Conservation (phyloP, 257 asterid genomes). For the Solanum dulcamara region DNA sequence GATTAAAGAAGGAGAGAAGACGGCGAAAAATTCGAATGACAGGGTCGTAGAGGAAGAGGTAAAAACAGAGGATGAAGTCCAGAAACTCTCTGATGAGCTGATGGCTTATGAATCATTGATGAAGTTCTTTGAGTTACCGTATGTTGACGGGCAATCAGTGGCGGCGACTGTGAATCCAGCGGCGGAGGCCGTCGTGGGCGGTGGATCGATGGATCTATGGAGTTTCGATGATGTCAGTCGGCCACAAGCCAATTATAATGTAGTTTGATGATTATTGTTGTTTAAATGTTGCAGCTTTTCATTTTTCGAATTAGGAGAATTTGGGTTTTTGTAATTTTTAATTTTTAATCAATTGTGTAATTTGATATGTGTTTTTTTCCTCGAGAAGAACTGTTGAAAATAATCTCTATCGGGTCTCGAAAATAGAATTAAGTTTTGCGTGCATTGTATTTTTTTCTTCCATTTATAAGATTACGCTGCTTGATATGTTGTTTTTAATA, state of each 20-base stretch:
- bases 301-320: background rate
- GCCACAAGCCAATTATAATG: background rate
- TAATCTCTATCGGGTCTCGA: too few relatives aligned
- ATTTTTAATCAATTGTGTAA: background rate
- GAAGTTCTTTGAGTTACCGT: slow-evolving; percentile 81
- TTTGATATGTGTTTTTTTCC: too few relatives aligned
- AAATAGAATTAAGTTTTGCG: too few relatives aligned
- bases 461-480: too few relatives aligned
- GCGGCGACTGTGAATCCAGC: slow-evolving; percentile 17
- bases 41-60: background rate
- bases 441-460: too few relatives aligned
- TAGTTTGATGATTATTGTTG: background rate
- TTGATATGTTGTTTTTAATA: too few relatives aligned
- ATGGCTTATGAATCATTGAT: slow-evolving; percentile 69
- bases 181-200: slow-evolving; percentile 27
- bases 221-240: slow-evolving; percentile 44
- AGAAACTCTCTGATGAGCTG: slow-evolving; percentile 65
- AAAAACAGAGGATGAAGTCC: slow-evolving; percentile 16
- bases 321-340: background rate
- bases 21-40: background rate
- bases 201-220: slow-evolving; percentile 50
- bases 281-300: background rate
- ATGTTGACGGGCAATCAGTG: slow-evolving; percentile 62
- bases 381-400: too few relatives aligned
- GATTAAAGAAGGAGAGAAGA: background rate